Base-by-base conservation (phyloP, 1,284 basidiomycete genomes). In the Gymnopus androsaceus region DNA sequence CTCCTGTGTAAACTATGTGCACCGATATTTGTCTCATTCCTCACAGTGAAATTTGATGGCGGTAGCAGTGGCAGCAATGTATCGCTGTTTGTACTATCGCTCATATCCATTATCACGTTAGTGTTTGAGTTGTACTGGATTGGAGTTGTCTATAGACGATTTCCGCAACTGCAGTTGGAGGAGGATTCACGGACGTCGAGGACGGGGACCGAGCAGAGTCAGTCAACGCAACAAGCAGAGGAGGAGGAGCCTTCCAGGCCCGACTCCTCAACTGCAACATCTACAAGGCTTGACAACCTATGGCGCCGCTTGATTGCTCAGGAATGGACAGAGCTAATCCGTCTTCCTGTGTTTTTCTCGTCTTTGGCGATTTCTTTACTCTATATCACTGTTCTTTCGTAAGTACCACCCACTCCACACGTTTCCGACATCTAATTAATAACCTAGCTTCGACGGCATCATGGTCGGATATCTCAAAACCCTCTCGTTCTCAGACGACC, bases 1-100 rank as follows among this genome's bases (percentile, higher is more conserved):
- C 69, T 85, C 2, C 65, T 81, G 12, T 80, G 76, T 62, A 82
- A 85, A 61, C 75, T 85, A 4, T 59, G 79, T 4, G 76, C 81
- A 1, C 82, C 82, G 0, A 67, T 85, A 3, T 82, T 84, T 54
- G 80, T 82, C 12, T 82, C 80, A 0, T 66, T 78, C n/a, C 68
- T 84, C 30, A 79, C 81, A 0, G 68, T 72, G 3, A 68, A 62
- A 0, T 64, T 67, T n/a, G n/a, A 36, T n/a, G n/a, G n/a, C n/a
- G n/a, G n/a, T n/a, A n/a, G n/a, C n/a, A n/a, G n/a, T n/a, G n/a
- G n/a, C 14, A 52, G 58, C 3, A 42, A 61, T n/a, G 53, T 70
- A 21, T 67, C 74, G 2, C 63, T 71, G 1, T 66, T 64, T 14
- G 66, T 72, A 33, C 63, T 78, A 6, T 66, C 70, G 23, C 63